Evolutionary conservation across 306 rosid genomes (phyloP), one percentile per base, ranked within the genome.

Genomic region (Prosopis cineraria): DNA sequence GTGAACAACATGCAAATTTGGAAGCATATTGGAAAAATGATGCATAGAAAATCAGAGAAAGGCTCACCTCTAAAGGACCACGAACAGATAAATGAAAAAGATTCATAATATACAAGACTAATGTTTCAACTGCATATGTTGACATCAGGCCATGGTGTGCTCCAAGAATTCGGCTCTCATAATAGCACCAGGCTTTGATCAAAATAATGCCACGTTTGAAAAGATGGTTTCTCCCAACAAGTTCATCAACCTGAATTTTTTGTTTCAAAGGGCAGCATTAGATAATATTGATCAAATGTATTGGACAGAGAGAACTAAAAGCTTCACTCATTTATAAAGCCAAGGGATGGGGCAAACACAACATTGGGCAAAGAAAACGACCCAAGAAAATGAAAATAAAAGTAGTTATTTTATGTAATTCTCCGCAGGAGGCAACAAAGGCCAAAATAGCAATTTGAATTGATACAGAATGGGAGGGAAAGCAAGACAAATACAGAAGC

Each of bases 101-200:
- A 74, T 90, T 89, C 53, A 91, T 71, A 68, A 91, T 74, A 60
- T 82, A 85, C 73, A 91, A 72, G 73, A 91, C 97, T 68, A 91
- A 47, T 17, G 81, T 80, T 74, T 91, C 97, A 16, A 89, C 73
- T 6, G 91, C 97, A 80, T 91, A 91, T 45, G 97, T 82, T 74
- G 94, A 87, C 33, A 91, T 27, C 81, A 91, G 60, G 73, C 94
- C 93, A 82, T 84, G 82, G 63, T 77, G 88, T 79, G 91, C 87
- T 55, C 93, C 97, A 29, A 91, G 93, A 78, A 87, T 83, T 70
- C 93, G 87, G 78, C 94, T 88, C 82, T 91, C 94, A 78, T 91
- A 88, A 77, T 86, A 91, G 88, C 89, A 88, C 97, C 97, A 91
- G 6, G 97, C 85, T 82, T 89, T 91, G 80, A 88, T 62, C 81